Percentiles rank a stretch among this genome's conserved stretches.
Conservation (phyloP, 2,329 filamentous ascomycete species). For the Ciborinia camelliae region DNA sequence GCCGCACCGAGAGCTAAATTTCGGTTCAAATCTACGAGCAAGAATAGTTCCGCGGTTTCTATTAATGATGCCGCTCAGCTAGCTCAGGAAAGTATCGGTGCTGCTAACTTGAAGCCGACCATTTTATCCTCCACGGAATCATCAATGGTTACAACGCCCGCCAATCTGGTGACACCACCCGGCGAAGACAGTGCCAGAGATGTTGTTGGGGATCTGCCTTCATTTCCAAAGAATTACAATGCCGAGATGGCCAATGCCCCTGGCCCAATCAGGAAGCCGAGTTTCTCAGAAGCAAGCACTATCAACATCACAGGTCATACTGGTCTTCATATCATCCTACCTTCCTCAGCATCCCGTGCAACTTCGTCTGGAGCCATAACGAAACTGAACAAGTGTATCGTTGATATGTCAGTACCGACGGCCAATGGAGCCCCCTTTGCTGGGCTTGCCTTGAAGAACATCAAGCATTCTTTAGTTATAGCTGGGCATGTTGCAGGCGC, state of each 20-base stretch:
- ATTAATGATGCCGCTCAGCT: conserved; percentile 54
- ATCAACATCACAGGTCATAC: conserved; percentile 65
- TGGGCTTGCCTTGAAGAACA: conserved; percentile 64
- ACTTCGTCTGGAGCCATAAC: conserved; percentile 72
- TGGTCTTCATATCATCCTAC: conserved; percentile 73
- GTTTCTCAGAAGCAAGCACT: conserved; percentile 58
- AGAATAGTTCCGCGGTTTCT: conserved; percentile 53
- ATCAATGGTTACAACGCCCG: conserved; percentile 41
- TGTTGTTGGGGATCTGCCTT: conserved; percentile 41
- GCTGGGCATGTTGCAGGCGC: conserved; percentile 76
- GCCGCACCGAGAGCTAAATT: conserved; percentile 77
- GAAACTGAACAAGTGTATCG: conserved; percentile 65
- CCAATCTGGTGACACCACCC: conserved; percentile 30
- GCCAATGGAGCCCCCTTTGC: conserved; percentile 64
- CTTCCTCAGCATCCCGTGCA: conserved; percentile 64
- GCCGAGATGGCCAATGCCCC: conserved; percentile 47
- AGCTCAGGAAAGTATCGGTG: conserved; percentile 45
- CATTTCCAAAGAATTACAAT: conserved; percentile 53
- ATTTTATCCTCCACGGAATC: conserved; percentile 40
- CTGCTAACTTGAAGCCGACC: conserved; percentile 35
- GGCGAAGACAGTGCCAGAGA: conserved; percentile 36
- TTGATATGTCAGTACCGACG: conserved; percentile 74
- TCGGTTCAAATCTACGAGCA: conserved; percentile 65
- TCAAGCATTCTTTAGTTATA: conserved; percentile 68
- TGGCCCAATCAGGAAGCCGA: conserved; percentile 53